These are phyloP conservation scores for Tetrahymena borealis DNA, from an alignment of 73 alveolate genomes.

Conservation along the genomic window DNA sequence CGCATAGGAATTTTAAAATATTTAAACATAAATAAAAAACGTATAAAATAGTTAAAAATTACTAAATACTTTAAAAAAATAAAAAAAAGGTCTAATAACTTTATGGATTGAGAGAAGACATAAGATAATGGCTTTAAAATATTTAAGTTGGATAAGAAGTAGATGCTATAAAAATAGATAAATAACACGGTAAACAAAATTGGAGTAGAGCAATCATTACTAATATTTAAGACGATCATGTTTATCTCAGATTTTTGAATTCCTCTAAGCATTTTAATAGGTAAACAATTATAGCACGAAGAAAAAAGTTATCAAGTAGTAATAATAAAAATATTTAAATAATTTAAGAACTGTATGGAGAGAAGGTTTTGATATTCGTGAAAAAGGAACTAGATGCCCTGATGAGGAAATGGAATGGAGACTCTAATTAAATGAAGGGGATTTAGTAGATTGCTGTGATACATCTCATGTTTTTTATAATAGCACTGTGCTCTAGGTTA, in stretches of 20 bases:
- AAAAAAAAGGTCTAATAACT: background rate
- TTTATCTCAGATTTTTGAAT: background rate
- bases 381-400: conserved; percentile 17
- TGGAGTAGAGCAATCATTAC: background rate
- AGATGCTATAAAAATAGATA: background rate
- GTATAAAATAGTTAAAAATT: background rate
- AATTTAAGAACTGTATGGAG: background rate
- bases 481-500: conserved; percentile 42
- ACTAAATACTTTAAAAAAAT: background rate
- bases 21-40: too few relatives aligned
- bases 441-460: conserved; percentile 68
- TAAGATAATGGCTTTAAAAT: background rate
- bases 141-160: background rate
- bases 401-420: conserved; percentile 61
- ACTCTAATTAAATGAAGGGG: conserved; percentile 50
- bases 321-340: too few relatives aligned
- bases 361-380: background rate
- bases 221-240: background rate
- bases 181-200: background rate
- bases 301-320: too few relatives aligned
- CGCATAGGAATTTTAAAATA: background rate
- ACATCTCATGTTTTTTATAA: conserved; percentile 57
- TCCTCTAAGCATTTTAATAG: background rate
- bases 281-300: too few relatives aligned
- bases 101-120: background rate